Conservation (phyloP, 2,329 filamentous ascomycete species). For the Talaromyces albobiverticillius region DNA sequence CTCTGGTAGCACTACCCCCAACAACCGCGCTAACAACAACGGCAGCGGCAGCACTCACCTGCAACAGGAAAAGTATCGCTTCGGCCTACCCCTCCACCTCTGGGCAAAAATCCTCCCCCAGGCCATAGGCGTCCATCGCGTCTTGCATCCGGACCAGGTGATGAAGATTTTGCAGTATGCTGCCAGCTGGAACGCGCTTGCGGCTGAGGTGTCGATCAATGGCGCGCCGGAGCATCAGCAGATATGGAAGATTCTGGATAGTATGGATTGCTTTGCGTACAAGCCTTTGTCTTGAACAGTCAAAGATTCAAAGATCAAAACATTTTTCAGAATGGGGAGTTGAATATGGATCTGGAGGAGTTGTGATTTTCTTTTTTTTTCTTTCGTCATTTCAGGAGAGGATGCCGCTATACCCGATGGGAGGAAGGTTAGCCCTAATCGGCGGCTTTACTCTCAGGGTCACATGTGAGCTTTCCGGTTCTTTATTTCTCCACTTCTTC, state of each 20-base stretch:
- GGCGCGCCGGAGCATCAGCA: constrained; percentile 30
- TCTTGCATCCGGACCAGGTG: constrained; percentile 29
- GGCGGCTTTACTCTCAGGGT: not conserved
- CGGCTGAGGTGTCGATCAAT: constrained; percentile 27
- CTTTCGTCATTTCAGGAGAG: not conserved
- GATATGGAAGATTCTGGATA: constrained; percentile 34
- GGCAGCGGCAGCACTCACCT: too few relatives aligned
- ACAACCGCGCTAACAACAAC: not conserved
- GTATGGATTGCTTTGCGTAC: constrained; percentile 32
- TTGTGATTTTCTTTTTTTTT: not conserved
- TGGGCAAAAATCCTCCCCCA: constrained; percentile 31
- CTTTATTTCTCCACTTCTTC: not conserved
- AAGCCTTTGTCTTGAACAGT: constrained; percentile 18
- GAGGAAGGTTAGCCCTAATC: not conserved
- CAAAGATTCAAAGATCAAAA: too few relatives aligned
- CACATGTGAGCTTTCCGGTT: not conserved
- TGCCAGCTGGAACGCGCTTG: constrained; percentile 28
- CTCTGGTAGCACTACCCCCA: too few relatives aligned
- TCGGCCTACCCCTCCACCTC: constrained; percentile 25
- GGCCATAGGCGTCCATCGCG: constrained; percentile 22
- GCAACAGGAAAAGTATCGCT: constrained; percentile 21
- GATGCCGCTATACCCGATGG: not conserved
- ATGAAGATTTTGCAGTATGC: constrained; percentile 29
- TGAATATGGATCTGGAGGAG: too few relatives aligned
- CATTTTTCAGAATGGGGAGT: too few relatives aligned